Percentiles rank a stretch among this genome's conserved stretches.
phyloP scores from a whole-genome alignment of 208 protist species.

The Leishmania amazonensis region DNA sequence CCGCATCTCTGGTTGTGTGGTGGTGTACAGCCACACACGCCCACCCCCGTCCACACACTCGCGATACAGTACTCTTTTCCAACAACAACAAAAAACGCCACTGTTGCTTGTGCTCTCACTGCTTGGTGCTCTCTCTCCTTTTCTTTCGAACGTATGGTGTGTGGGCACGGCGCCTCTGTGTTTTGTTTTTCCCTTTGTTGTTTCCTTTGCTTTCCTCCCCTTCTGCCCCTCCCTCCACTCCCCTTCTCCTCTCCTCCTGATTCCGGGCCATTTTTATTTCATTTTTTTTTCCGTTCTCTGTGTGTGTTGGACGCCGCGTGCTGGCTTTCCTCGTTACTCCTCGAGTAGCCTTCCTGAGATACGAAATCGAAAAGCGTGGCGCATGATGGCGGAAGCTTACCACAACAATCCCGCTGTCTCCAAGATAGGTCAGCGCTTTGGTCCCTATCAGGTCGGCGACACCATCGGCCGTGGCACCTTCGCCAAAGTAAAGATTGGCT shows the following conservation, averaged over 20 bases:
- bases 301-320: conserved; percentile 1
- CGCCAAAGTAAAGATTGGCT: conserved; percentile 91
- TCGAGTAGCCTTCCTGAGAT: neutral
- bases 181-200: neutral
- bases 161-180: neutral
- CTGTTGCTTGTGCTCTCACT: neutral
- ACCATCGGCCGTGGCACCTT: conserved; percentile 86
- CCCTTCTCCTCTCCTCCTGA: neutral
- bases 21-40: neutral
- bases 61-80: neutral
- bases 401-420: conserved; percentile 13
- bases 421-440: conserved; percentile 67
- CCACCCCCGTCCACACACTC: neutral
- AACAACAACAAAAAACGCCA: neutral
- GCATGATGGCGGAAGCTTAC: conserved; percentile 19
- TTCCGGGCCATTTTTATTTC: neutral
- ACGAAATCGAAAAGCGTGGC: neutral
- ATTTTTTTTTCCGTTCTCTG: neutral
- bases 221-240: too few relatives aligned
- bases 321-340: neutral
- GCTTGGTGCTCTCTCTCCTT: neutral
- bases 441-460: conserved; percentile 80
- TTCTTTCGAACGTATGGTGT: neutral
- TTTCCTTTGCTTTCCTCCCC: neutral
- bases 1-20: neutral